Evolutionary conservation across 2,329 filamentous ascomycete species (phyloP).

Genomic region (Ilyonectria robusta): DNA sequence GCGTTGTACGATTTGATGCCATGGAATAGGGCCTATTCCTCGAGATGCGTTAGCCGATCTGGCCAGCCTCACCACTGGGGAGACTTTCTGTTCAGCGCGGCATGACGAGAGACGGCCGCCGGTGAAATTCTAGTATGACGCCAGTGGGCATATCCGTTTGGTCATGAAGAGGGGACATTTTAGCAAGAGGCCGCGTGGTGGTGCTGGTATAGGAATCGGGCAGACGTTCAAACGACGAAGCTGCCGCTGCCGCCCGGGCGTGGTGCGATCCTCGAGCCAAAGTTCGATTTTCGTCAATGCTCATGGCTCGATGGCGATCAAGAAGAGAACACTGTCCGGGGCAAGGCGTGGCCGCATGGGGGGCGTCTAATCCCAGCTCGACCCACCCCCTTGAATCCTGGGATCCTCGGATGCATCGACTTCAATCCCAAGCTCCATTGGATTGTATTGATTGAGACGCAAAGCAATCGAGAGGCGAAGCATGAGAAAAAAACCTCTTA

Average conservation of each 20-base stretch:
- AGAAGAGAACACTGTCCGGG: conserved; percentile 45
- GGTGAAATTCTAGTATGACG: conserved; percentile 29
- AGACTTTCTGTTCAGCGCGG: conserved; percentile 27
- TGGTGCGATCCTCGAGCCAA: conserved; percentile 50
- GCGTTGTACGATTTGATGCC: conserved; percentile 31
- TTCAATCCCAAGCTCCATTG: conserved; percentile 38
- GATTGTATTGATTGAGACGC: conserved; percentile 34
- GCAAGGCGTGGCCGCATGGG: conserved; percentile 25
- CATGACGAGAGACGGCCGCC: conserved; percentile 34
- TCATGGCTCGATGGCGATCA: conserved; percentile 48
- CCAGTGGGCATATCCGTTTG: conserved; percentile 39
- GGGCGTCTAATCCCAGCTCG: conserved; percentile 28
- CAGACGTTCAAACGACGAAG: conserved; percentile 31
- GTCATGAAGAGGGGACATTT: conserved; percentile 32
- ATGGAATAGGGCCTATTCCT: conserved; percentile 22
- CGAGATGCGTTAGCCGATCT: conserved; percentile 33
- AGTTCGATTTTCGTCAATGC: conserved; percentile 48
- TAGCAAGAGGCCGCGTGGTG: conserved; percentile 36
- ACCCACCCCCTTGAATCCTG: conserved; percentile 31
- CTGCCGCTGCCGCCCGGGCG: conserved; percentile 36
- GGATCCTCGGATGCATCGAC: conserved; percentile 22
- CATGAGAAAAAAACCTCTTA: conserved; percentile 34
- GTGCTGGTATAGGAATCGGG: conserved; percentile 33
- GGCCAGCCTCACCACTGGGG: conserved; percentile 12
- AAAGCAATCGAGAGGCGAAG: conserved; percentile 30